A percentile compares a stretch with the other conserved stretches of the same genome.
Evolutionary conservation across 257 asterid genomes (phyloP).

Genomic region (Salvia rosmarinus): DNA sequence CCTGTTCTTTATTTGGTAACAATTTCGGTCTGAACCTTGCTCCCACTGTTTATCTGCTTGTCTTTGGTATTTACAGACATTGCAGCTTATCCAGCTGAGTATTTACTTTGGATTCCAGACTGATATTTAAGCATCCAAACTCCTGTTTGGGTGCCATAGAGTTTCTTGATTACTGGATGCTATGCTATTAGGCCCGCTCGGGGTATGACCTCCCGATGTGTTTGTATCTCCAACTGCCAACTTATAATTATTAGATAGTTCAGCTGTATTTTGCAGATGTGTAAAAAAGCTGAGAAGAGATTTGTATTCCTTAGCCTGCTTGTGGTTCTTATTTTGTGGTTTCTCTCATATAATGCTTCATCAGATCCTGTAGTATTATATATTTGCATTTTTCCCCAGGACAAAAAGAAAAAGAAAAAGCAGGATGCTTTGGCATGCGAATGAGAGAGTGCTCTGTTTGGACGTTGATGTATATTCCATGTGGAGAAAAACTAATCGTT

Average conservation of each 20-base stretch:
- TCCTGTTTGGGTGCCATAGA: neutral
- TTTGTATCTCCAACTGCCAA: neutral
- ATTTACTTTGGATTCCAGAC: neutral
- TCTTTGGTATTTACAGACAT: neutral
- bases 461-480: neutral
- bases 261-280: neutral
- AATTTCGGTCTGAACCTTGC: neutral
- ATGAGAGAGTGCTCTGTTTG: neutral
- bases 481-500: neutral
- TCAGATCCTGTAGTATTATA: neutral
- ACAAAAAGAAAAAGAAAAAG: neutral
- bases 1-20: neutral
- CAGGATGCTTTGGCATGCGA: neutral
- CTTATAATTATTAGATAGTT: slow-evolving; percentile 8
- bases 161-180: neutral
- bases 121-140: neutral
- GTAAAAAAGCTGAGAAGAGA: neutral
- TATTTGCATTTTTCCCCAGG: neutral
- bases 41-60: neutral
- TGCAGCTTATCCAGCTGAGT: neutral
- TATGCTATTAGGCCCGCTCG: no score
- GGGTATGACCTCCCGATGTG: no score
- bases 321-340: neutral
- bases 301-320: neutral
- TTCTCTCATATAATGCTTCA: neutral